These are phyloP conservation scores for Pseudogymnoascus sp. DNA, from an alignment of 2,329 filamentous ascomycete genomes.

Conservation along the genomic window DNA sequence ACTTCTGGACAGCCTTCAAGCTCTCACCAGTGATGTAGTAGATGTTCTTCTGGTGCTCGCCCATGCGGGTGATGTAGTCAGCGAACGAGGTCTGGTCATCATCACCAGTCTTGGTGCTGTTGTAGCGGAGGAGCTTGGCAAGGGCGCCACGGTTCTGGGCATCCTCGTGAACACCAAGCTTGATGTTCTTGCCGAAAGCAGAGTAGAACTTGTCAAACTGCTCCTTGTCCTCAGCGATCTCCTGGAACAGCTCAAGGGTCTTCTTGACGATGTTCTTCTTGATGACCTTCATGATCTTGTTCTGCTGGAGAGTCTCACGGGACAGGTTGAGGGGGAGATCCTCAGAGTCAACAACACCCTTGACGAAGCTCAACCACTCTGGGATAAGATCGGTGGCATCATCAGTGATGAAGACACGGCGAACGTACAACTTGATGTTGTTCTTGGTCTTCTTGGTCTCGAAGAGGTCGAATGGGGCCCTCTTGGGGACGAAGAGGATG, in stretches of 20 bases:
- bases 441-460: constrained; percentile 99
- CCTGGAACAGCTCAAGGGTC: constrained; percentile 97
- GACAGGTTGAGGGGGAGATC: constrained; percentile 99
- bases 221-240: constrained; percentile 99
- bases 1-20: constrained; percentile 95
- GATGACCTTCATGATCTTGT: constrained; percentile 99
- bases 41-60: constrained; percentile 99
- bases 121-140: constrained; percentile 97
- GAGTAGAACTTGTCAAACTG: constrained; percentile 99
- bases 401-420: constrained; percentile 99
- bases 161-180: constrained; percentile 99
- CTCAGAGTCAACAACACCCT: constrained; percentile 99
- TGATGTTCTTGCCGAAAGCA: constrained; percentile 99
- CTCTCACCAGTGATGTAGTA: constrained; percentile 99
- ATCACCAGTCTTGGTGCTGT: constrained; percentile 93
- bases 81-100: constrained; percentile 90
- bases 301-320: constrained; percentile 99
- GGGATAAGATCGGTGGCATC: constrained; percentile 98
- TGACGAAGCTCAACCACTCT: constrained; percentile 99
- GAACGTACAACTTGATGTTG: constrained; percentile 99
- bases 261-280: constrained; percentile 99
- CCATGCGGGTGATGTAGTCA: constrained; percentile 99
- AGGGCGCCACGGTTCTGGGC: constrained; percentile 89
- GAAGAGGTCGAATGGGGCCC: constrained; percentile 98
- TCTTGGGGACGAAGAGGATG: constrained; percentile 99